Base-by-base conservation (phyloP, 2,329 filamentous ascomycete species). In the Exophiala mesophila region DNA sequence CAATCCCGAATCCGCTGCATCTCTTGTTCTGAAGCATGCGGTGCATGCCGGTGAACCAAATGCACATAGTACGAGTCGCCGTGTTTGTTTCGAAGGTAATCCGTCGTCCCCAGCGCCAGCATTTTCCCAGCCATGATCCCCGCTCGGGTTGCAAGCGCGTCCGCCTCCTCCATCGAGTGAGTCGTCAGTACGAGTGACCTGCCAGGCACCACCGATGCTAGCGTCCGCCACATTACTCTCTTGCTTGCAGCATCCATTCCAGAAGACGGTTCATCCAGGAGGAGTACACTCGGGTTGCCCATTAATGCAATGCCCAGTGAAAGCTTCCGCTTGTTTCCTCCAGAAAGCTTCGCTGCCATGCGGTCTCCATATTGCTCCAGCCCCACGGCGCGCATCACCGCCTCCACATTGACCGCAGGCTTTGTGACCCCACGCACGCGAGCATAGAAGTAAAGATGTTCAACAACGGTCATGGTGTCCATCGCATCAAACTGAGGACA, bases 151-250 rank as follows among this genome's bases (percentile, higher is more conserved):
- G 89, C 89, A 2, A 97, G 72, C 1, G 88, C 88, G 57, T 94
- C 88, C 0, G 89, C 90, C 65, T 96, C 90, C 62, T 96, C 89
- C 88, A 96, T 95, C 36, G 80, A 86, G 63, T 97, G 90, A 0
- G 90, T 96, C 0, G 90, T 96, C 13, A 97, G 74, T 2, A 97
- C 72, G 12, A 96, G 78, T 0, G 83, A 85, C n/a, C 89, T 77
- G 0, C 88, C 88, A 0, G 80, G 76, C 0, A 83, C 81, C 3
- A 89, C 81, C 1, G 80, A 75, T 3, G 78, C 77, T 1, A 96
- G 72, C 0, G 88, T 94, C 43, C 79, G 79, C 90, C 90, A 96
- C 85, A 97, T 94, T 52, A 94, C 77, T 30, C 90, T 78, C 63
- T 96, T 96, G 0, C 87, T 83, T 0, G 87, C 88, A 0, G 89